Conservation (phyloP, 2,329 filamentous ascomycete genomes). For the Macrophomina phaseolina region DNA sequence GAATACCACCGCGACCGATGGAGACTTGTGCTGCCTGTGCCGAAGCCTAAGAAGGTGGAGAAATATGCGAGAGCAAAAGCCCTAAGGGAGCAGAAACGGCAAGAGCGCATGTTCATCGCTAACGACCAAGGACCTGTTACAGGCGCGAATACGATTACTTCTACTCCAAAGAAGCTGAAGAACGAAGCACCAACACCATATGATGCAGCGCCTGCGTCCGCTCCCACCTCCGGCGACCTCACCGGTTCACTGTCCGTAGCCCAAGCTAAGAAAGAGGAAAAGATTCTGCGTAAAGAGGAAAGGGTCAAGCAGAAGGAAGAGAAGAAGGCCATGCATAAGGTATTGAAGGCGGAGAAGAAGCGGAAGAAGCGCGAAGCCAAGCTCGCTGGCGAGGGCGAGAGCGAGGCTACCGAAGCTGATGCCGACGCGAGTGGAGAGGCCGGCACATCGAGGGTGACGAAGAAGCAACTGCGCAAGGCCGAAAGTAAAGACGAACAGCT, state of each 20-base stretch:
- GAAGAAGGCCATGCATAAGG: slow-evolving; percentile 9
- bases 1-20: not conserved
- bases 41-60: not conserved
- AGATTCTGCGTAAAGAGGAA: slow-evolving; percentile 36
- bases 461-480: slow-evolving; percentile 38
- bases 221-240: not conserved
- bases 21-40: not conserved
- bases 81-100: not conserved
- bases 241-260: not conserved
- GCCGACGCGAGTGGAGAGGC: not conserved
- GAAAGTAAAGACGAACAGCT: slow-evolving; percentile 33
- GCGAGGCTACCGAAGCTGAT: no score
- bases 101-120: not conserved
- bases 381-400: slow-evolving; percentile 39
- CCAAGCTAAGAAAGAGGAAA: slow-evolving; percentile 44
- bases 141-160: slow-evolving; percentile 3
- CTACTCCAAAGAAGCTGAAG: slow-evolving; percentile 16
- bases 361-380: slow-evolving; percentile 17
- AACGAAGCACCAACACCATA: not conserved
- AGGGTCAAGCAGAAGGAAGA: slow-evolving; percentile 30
- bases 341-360: slow-evolving; percentile 29
- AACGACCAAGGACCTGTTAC: not conserved
- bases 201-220: not conserved
- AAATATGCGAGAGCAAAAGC: not conserved
- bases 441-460: slow-evolving; percentile 27